Conservation (phyloP, 2,329 filamentous ascomycete species). For the Fusarium luffae region DNA sequence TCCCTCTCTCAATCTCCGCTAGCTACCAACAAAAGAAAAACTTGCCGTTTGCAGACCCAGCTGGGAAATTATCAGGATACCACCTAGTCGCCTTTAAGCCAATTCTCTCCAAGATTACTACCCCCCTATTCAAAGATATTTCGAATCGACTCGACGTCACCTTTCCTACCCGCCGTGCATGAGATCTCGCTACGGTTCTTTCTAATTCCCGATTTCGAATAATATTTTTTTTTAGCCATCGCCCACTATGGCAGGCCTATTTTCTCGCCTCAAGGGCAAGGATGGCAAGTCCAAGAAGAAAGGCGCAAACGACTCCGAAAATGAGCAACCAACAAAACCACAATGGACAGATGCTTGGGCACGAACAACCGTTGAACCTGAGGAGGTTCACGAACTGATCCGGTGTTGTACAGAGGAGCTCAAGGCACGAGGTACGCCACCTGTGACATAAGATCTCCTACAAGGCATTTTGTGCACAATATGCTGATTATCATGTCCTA, state of each 20-base stretch:
- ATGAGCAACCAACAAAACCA: conserved; percentile 72
- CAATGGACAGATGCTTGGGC: conserved; percentile 90
- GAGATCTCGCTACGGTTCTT: conserved; percentile 9
- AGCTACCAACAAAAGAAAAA: conserved; percentile 17
- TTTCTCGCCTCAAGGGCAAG: conserved; percentile 78
- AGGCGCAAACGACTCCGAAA: conserved; percentile 62
- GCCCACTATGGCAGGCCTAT: conserved; percentile 66
- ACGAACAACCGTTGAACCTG: conserved; percentile 82
- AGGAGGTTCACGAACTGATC: conserved; percentile 90
- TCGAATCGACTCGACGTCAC: conserved; percentile 28
- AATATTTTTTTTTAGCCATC: conserved; percentile 15
- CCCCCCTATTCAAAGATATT: conserved; percentile 34
- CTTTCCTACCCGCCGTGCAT: conserved; percentile 27
- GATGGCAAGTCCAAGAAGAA: conserved; percentile 77
- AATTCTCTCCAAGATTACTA: conserved; percentile 20
- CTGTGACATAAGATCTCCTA: conserved; percentile 4
- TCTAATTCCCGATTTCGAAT: conserved; percentile 19
- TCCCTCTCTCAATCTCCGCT: neutral
- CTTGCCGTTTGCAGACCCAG: conserved; percentile 24
- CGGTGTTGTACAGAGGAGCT: conserved; percentile 88
- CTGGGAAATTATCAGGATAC: conserved; percentile 33
- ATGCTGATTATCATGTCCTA: conserved; percentile 38
- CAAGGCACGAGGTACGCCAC: conserved; percentile 85
- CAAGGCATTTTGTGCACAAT: conserved; percentile 5
- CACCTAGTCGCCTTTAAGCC: conserved; percentile 3